Base-by-base conservation (phyloP, 1,139 yeast genomes). In the Blastobotrys ciferrii region DNA sequence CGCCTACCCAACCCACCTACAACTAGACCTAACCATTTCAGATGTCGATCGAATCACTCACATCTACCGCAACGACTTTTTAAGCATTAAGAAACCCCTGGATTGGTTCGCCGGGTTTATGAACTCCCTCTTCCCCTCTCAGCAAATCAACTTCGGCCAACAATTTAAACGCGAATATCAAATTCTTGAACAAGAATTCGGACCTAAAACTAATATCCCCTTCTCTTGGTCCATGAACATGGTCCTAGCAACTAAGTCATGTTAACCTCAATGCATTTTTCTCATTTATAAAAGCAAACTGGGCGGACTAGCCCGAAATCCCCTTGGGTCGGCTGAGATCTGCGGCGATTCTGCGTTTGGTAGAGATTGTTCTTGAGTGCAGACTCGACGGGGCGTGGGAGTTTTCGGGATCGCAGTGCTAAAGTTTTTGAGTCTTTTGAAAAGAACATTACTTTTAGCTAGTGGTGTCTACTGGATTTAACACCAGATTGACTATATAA, bases 171-270 rank as follows among this genome's bases (percentile, higher is more conserved):
- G 40, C 11, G 40, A 36, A 14, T 36, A 36, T 13, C 11, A 36
- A 18, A n/a, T 36, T 14, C 40, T 36, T 28, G 40, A 36, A 28
- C 40, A 23, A 3, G 40, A 36, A 14, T 36, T 36, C 14, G 40
- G 40, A 23, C 18, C 40, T 9, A 36, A 36, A 18, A 36, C 40
- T 17, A 36, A 36, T 28, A 36, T 36, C 11, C 40, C 40, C 17
- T 36, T 36, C 28, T 36, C 40, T 14, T 36, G 40, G 40, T 36
- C 40, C 2, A 19, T 36, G 40, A 36, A 36, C 40, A 36, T 36
- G 40, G 40, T 36, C 7, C 40, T 36, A 23, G 40, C 40, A 11
- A 36, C 40, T 11, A 36, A 36, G 18, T 18, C 40, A 4, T 18
- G 15, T 18, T 36, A 36, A 36, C 18, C 28, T 15, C 19, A 36